Evolutionary conservation across 192 early-diverging fungal species (phyloP).

Genomic region (Coemansia sp.): DNA sequence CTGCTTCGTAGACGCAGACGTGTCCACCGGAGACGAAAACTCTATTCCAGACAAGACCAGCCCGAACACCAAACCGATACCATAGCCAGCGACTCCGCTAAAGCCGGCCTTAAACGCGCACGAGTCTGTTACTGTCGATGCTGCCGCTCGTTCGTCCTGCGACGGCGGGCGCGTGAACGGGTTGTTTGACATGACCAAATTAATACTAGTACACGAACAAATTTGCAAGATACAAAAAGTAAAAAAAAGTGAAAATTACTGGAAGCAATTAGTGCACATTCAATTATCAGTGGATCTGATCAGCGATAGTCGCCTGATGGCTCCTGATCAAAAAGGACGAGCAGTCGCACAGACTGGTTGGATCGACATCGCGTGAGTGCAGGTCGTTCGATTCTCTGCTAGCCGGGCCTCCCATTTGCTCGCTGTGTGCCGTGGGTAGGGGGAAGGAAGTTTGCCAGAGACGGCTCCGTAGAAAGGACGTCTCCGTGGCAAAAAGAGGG

Average conservation of each 20-base stretch:
- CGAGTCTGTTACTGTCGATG: constrained; percentile 58
- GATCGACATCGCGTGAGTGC: background rate
- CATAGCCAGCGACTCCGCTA: constrained; percentile 78
- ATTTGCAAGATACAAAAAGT: background rate
- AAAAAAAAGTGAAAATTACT: background rate
- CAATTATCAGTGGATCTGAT: background rate
- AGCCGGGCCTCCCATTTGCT: background rate
- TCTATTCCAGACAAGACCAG: constrained; percentile 91
- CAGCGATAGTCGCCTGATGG: background rate
- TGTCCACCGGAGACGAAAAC: constrained; percentile 72
- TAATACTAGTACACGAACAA: background rate
- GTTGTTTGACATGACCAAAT: constrained; percentile 24
- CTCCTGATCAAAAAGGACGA: background rate
- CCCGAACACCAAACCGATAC: constrained; percentile 85
- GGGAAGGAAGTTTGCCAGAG: background rate
- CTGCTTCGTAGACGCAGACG: constrained; percentile 68
- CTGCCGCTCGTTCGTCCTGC: constrained; percentile 39
- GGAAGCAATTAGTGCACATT: background rate
- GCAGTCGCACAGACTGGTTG: background rate
- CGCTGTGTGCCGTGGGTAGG: background rate
- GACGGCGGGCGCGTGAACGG: constrained; percentile 41
- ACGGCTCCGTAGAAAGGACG: too few species aligned
- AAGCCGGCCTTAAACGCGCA: constrained; percentile 72
- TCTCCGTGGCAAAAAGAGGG: too few species aligned
- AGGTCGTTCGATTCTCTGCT: background rate